A percentile compares a stretch with the other conserved stretches of the same genome.
Evolutionary conservation across 2,329 filamentous ascomycete species (phyloP).

Genomic region (Seiridium cupressi): DNA sequence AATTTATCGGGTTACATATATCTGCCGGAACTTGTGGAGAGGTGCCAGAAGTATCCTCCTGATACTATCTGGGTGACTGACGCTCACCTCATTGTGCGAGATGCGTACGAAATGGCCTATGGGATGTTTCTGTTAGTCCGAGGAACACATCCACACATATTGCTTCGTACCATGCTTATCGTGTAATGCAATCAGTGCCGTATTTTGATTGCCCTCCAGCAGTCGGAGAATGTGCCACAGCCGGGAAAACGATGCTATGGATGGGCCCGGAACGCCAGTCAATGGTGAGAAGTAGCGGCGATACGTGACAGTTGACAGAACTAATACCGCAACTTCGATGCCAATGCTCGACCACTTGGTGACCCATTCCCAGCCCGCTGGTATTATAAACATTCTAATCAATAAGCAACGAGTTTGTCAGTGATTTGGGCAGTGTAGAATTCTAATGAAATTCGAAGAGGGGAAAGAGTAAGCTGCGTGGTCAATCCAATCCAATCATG

Average conservation of each 20-base stretch:
- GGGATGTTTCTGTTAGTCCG: no score
- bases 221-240: constrained; percentile 3
- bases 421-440: no score
- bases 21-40: constrained; percentile 25
- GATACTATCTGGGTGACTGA: constrained; percentile 38
- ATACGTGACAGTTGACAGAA: not conserved
- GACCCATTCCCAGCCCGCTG: no score
- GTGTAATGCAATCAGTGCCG: not conserved
- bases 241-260: not conserved
- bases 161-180: not conserved
- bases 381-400: no score
- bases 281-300: not conserved
- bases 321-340: no score
- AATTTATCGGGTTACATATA: not conserved
- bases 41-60: constrained; percentile 31
- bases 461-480: no score
- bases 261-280: not conserved
- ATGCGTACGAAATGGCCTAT: constrained; percentile 41
- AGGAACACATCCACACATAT: no score
- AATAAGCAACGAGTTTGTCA: no score
- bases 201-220: not conserved
- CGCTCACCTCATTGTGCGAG: constrained; percentile 38
- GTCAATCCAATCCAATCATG: no score
- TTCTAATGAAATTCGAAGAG: no score
- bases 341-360: no score